Evolutionary conservation across 169 alveolate genomes (phyloP).

Genomic region (Plasmodium knowlesi): DNA sequence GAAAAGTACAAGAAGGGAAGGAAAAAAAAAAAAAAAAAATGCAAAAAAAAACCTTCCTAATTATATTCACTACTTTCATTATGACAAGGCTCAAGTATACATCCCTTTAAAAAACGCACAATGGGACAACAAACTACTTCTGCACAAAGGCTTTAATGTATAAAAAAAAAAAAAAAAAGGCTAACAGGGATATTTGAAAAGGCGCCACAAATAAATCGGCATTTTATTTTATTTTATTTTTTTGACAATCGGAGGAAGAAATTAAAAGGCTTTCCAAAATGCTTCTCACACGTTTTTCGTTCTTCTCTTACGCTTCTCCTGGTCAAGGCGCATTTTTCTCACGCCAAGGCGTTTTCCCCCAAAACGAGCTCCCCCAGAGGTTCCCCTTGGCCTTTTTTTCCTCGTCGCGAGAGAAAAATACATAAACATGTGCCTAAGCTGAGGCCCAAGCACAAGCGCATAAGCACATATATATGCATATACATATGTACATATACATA

Average conservation of each 20-base stretch:
- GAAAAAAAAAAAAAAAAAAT: not conserved
- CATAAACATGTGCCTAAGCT: not conserved
- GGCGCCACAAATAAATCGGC: constrained; percentile 6
- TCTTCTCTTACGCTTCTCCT: not conserved
- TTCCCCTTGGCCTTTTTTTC: not conserved
- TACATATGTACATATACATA: too few species aligned
- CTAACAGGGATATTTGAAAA: not conserved
- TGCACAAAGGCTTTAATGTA: not conserved
- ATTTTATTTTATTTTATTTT: too few species aligned
- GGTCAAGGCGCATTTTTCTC: not conserved
- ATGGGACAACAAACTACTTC: not conserved
- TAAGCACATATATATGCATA: not conserved
- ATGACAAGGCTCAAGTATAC: not conserved
- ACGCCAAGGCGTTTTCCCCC: not conserved
- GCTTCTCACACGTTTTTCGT: not conserved
- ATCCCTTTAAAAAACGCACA: not conserved
- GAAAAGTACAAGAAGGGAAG: not conserved
- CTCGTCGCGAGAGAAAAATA: not conserved
- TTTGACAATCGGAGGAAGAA: not conserved
- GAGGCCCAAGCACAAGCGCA: not conserved
- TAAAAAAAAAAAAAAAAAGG: not conserved
- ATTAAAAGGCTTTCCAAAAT: not conserved
- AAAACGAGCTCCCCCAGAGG: not conserved
- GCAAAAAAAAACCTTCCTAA: not conserved
- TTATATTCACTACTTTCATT: not conserved